Evolutionary conservation across 176 grass and related monocot species (phyloP).

Genomic region (Triticum monococcum): DNA sequence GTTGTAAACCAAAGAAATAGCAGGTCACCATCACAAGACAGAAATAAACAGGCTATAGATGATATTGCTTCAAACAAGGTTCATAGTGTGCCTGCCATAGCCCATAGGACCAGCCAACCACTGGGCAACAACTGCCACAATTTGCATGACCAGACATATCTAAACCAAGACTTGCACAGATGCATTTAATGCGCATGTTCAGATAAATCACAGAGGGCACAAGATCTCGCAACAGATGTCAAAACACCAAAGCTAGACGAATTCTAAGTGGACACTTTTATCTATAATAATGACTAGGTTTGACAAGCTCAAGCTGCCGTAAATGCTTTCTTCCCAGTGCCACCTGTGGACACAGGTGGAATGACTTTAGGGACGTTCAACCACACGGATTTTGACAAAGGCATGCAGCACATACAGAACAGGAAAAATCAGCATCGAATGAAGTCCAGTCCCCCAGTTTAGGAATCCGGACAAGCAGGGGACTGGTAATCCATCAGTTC

Average conservation of each 20-base stretch:
- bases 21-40: conserved; percentile 6
- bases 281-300: neutral
- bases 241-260: conserved; percentile 8
- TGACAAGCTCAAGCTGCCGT: conserved; percentile 27
- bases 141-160: neutral
- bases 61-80: conserved; percentile 37
- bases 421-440: neutral
- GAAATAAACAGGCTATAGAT: conserved; percentile 22
- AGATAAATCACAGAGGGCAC: neutral
- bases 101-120: neutral
- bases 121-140: conserved; percentile 16
- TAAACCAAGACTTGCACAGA: conserved; percentile 10
- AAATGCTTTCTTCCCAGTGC: conserved; percentile 51
- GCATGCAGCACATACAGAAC: conserved; percentile 24
- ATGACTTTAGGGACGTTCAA: conserved; percentile 53
- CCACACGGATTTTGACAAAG: conserved; percentile 50
- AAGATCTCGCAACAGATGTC: neutral
- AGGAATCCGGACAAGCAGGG: neutral
- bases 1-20: neutral
- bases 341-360: conserved; percentile 40
- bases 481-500: neutral
- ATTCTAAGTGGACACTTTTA: neutral
- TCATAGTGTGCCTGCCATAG: neutral
- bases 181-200: conserved; percentile 13
- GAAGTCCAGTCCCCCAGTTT: neutral